Conservation (phyloP, 306 rosid genomes). For the Calophaca sinica region DNA sequence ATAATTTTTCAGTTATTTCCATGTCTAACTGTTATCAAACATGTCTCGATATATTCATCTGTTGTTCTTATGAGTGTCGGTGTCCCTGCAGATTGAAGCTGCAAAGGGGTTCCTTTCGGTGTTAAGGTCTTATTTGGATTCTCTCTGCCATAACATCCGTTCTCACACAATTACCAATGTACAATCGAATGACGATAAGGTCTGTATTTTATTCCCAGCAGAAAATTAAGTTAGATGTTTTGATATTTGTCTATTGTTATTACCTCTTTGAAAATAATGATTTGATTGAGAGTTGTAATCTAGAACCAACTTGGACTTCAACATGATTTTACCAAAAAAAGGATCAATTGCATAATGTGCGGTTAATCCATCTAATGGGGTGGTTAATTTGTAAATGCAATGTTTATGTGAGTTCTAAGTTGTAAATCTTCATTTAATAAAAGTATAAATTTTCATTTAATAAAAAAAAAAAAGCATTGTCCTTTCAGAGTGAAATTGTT, state of each 20-base stretch:
- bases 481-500: constrained; percentile 19
- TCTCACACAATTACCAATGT: constrained; percentile 98
- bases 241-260: constrained; percentile 11
- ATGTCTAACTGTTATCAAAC: constrained; percentile 22
- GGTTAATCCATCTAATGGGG: constrained; percentile 12
- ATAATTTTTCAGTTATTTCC: constrained; percentile 8
- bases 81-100: constrained; percentile 74
- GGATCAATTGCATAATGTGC: background rate
- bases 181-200: constrained; percentile 97
- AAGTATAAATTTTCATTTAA: too few species aligned
- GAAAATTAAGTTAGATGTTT: constrained; percentile 28
- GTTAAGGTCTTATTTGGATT: constrained; percentile 88
- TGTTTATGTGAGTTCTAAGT: constrained; percentile 8
- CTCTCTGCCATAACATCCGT: constrained; percentile 89
- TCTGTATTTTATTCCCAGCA: constrained; percentile 48
- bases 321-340: constrained; percentile 10
- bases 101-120: constrained; percentile 83
- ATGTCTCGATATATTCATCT: background rate
- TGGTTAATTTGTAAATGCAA: constrained; percentile 6
- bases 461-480: background rate
- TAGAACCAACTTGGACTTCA: constrained; percentile 8
- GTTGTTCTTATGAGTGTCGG: constrained; percentile 33
- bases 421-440: constrained; percentile 16
- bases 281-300: constrained; percentile 10
- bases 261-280: constrained; percentile 22